A percentile compares a stretch with the other conserved stretches of the same genome.
These are phyloP conservation scores for Alternaria atra DNA, from an alignment of 2,329 filamentous ascomycete species.

Conservation along the genomic window DNA sequence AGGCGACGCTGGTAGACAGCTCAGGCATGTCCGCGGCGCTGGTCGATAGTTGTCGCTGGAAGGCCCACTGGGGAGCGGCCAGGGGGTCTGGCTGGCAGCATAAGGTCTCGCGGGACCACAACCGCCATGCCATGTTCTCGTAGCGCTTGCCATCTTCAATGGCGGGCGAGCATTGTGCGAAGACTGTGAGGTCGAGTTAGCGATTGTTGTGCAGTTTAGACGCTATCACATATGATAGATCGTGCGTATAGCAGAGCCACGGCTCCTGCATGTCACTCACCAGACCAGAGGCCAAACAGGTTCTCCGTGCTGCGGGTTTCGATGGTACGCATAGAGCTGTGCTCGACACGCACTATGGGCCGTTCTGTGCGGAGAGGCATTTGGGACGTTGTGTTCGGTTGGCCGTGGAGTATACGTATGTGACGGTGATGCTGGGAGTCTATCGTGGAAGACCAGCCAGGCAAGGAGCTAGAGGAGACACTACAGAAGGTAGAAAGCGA, in stretches of 20 bases:
- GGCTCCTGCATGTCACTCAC: slow-evolving; percentile 65
- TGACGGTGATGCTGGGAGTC: no score
- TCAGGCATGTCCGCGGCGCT: slow-evolving; percentile 50
- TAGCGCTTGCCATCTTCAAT: slow-evolving; percentile 91
- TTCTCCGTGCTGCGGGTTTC: slow-evolving; percentile 93
- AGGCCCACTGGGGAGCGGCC: slow-evolving; percentile 45
- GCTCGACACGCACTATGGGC: slow-evolving; percentile 90
- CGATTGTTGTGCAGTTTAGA: not conserved
- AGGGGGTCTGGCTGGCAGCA: slow-evolving; percentile 74
- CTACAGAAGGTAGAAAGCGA: no score
- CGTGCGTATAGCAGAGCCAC: slow-evolving; percentile 3
- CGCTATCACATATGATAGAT: not conserved
- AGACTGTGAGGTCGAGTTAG: slow-evolving; percentile 67
- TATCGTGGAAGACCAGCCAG: no score
- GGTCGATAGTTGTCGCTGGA: slow-evolving; percentile 40
- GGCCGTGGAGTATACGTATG: no score
- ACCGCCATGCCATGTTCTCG: slow-evolving; percentile 92
- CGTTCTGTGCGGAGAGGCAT: slow-evolving; percentile 89
- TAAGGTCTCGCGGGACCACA: slow-evolving; percentile 94
- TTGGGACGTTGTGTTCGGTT: slow-evolving; percentile 26
- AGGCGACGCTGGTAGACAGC: slow-evolving; percentile 59
- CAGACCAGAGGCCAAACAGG: slow-evolving; percentile 96
- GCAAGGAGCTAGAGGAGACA: no score
- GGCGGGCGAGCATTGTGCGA: slow-evolving; percentile 91
- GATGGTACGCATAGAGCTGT: slow-evolving; percentile 90